Conservation (phyloP, 2,329 filamentous ascomycete species). For the Xylariaceae sp. region DNA sequence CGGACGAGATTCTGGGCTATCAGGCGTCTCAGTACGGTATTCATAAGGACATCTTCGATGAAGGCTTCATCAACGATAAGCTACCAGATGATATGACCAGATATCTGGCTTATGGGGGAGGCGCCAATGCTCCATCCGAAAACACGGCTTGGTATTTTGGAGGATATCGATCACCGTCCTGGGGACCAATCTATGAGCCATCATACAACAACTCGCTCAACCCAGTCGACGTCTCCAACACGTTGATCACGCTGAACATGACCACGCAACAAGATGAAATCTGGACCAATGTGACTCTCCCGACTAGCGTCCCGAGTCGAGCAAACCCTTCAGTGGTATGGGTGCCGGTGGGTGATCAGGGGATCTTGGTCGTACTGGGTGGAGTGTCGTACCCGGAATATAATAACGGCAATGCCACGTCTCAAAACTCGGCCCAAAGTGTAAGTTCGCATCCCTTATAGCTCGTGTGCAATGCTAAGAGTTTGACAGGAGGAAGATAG, state of each 20-base stretch:
- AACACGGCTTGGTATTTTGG: slow-evolving; percentile 70
- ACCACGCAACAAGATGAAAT: slow-evolving; percentile 41
- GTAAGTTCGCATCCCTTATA: slow-evolving; percentile 30
- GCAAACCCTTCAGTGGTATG: slow-evolving; percentile 65
- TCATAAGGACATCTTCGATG: slow-evolving; percentile 38
- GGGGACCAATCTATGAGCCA: slow-evolving; percentile 45
- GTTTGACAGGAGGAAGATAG: slow-evolving; percentile 54
- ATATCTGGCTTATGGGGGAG: slow-evolving; percentile 62
- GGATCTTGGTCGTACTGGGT: slow-evolving; percentile 72
- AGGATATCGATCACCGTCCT: slow-evolving; percentile 50
- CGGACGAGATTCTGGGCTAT: slow-evolving; percentile 47
- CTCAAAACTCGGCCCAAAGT: slow-evolving; percentile 34
- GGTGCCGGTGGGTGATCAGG: slow-evolving; percentile 73
- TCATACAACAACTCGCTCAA: slow-evolving; percentile 31
- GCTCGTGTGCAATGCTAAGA: slow-evolving; percentile 18
- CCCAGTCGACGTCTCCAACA: slow-evolving; percentile 48
- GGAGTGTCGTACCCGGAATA: slow-evolving; percentile 64
- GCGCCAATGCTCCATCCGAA: slow-evolving; percentile 63
- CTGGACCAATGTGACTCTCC: slow-evolving; percentile 57
- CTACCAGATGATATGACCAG: slow-evolving; percentile 49
- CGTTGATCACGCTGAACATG: slow-evolving; percentile 61
- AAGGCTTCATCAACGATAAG: slow-evolving; percentile 38
- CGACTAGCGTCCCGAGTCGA: slow-evolving; percentile 46
- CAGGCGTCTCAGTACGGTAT: slow-evolving; percentile 49
- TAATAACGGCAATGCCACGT: slow-evolving; percentile 22